Conservation (phyloP, 805 yeast species). For the Candida ovalis region DNA sequence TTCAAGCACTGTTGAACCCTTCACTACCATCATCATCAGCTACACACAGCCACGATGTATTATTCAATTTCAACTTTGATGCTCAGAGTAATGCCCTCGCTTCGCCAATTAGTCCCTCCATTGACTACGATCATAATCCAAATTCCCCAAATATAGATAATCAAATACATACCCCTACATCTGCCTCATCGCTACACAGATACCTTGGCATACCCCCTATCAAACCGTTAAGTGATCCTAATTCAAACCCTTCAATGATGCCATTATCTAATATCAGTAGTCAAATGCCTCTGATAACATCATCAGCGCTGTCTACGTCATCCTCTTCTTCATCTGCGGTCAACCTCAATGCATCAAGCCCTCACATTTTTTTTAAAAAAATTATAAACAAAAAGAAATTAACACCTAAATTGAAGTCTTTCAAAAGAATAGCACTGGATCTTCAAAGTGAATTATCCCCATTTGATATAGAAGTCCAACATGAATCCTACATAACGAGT, state of each 20-base stretch:
- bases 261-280: too few species aligned
- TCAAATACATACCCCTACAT: not conserved
- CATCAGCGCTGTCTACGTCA: not conserved
- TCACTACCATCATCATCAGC: not conserved
- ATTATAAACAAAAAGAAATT: constrained; percentile 25
- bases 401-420: constrained; percentile 33
- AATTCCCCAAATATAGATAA: too few species aligned
- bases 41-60: not conserved
- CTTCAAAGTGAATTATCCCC: constrained; percentile 33
- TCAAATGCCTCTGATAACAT: not conserved
- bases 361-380: constrained; percentile 29
- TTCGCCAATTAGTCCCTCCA: not conserved
- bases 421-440: constrained; percentile 32
- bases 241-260: constrained; percentile 3
- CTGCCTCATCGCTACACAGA: not conserved
- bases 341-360: constrained; percentile 5
- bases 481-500: constrained; percentile 32
- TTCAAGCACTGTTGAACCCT: constrained; percentile 3
- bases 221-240: not conserved
- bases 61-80: not conserved
- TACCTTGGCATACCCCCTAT: not conserved
- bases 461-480: constrained; percentile 32
- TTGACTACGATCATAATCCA: not conserved
- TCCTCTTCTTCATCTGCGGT: not conserved
- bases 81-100: not conserved